Percentiles rank a stretch among this genome's conserved stretches.
These are phyloP conservation scores for Chlorella sp. DNA, from an alignment of 139 green algal genomes.

Conservation along the genomic window DNA sequence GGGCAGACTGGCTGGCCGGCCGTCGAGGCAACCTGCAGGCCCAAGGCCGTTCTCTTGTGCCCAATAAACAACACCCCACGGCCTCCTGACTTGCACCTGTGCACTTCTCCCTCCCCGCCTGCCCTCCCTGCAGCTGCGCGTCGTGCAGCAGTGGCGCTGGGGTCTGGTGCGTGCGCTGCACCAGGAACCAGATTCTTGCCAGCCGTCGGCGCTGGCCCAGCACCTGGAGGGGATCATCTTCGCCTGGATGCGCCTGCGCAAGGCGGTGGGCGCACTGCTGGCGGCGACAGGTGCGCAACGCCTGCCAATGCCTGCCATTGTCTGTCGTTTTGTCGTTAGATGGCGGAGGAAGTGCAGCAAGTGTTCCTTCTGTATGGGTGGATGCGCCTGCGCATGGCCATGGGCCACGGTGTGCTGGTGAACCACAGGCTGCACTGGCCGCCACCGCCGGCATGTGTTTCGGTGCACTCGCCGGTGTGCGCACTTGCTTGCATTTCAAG, in stretches of 20 bases:
- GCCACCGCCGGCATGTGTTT: neutral
- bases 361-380: no score
- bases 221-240: conserved; percentile 67
- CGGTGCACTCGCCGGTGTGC: no score
- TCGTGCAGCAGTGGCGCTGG: conserved; percentile 57
- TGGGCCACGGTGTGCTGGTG: no score
- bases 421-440: neutral
- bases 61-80: no score
- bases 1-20: no score
- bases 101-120: neutral
- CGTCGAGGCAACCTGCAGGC: no score
- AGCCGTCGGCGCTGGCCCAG: conserved; percentile 3
- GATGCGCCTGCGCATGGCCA: no score
- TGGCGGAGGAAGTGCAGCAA: neutral
- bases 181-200: conserved; percentile 26
- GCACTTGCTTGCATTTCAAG: no score
- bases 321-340: no score
- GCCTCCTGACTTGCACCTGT: neutral
- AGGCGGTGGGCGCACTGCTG: conserved; percentile 52
- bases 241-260: conserved; percentile 62
- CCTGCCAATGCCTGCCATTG: no score
- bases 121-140: conserved; percentile 37
- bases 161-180: conserved; percentile 61
- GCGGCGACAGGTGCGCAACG: neutral
- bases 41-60: no score